Conservation (phyloP, 495 filamentous ascomycete genomes). For the Poronia punctata region DNA sequence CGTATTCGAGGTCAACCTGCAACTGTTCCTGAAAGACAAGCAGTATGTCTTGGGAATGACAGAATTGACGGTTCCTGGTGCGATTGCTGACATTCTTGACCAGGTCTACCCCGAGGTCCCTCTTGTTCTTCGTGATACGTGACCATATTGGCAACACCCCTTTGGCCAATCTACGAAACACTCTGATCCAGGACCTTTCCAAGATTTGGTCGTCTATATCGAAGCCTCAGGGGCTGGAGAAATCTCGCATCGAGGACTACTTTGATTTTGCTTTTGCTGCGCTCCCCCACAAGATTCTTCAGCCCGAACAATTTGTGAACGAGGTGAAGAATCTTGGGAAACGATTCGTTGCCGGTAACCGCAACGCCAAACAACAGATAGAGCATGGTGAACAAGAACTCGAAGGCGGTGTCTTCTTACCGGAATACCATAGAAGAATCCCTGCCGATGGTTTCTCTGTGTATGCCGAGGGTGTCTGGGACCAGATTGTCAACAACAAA, state of each 20-base stretch:
- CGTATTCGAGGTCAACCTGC: constrained; percentile 96
- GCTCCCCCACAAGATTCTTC: constrained; percentile 91
- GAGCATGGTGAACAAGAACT: constrained; percentile 57
- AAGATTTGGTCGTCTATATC: constrained; percentile 88
- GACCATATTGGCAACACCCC: constrained; percentile 92
- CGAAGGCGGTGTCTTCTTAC: constrained; percentile 74
- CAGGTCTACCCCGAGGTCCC: constrained; percentile 81
- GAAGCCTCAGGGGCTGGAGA: constrained; percentile 83
- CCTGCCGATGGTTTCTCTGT: constrained; percentile 91
- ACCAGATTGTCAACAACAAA: constrained; percentile 98
- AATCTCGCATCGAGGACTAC: constrained; percentile 86
- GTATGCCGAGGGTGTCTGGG: constrained; percentile 92
- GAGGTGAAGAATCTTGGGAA: constrained; percentile 74
- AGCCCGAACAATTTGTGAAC: constrained; percentile 81
- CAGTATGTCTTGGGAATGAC: constrained; percentile 55
- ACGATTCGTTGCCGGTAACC: constrained; percentile 74
- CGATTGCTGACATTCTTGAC: constrained; percentile 19
- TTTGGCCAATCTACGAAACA: constrained; percentile 78
- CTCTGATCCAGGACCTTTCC: constrained; percentile 80
- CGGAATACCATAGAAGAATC: constrained; percentile 92
- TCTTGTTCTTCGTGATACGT: constrained; percentile 97
- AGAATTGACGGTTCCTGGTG: not conserved
- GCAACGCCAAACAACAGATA: constrained; percentile 50
- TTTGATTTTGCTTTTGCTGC: constrained; percentile 98
- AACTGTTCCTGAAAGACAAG: constrained; percentile 89